Base-by-base conservation (phyloP, 345 rosid genomes). In the Arabis hirsuta region DNA sequence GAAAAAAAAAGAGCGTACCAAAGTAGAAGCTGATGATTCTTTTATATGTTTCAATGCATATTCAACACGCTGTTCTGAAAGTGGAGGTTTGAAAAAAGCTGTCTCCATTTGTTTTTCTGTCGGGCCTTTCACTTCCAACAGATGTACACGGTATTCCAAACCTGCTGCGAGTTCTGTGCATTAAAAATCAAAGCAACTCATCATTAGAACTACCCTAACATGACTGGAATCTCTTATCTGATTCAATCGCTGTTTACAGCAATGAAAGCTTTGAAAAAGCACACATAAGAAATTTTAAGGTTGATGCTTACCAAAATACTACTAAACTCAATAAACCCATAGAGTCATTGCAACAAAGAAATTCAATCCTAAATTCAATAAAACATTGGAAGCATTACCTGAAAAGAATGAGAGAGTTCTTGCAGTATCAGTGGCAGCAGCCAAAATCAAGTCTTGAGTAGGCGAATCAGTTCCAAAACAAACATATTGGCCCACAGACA, bases 21-120 rank as follows among this genome's bases (percentile, higher is more conserved):
- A 73, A 76, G 84, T 84, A 72, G 86, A 69, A 61, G 96, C 96
- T 39, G 78, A 78, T 34, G 95, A 89, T 39, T 87, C 82, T 83
- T 51, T 87, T 38, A 95, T 95, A 62, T 88, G 92, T 71, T 80
- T 81, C 70, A 91, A 43, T 34, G 97, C 99, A 80, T 86, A 95
- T 76, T 91, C 96, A 54, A 91, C 96, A 44, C 97, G 85, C 77
- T 89, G 99, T 82, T 88, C 91, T 14, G 97, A 95, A 71, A 95
- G 96, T 14, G 97, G 90, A 62, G 97, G 99, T 62, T 84, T 91
- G 67, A 95, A 95, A 80, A 89, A 79, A 54, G 96, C 97, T 53
- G 89, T 92, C 78, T 91, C 99, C 96, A 95, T 91, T 74, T 90
- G 84, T 67, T 91, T 91, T 81, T 91, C 99, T 14, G 89, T 79